Percentiles rank a stretch among this genome's conserved stretches.
Conservation (phyloP, 2,329 filamentous ascomycete species). For the Emmonsiellopsis sp. region DNA sequence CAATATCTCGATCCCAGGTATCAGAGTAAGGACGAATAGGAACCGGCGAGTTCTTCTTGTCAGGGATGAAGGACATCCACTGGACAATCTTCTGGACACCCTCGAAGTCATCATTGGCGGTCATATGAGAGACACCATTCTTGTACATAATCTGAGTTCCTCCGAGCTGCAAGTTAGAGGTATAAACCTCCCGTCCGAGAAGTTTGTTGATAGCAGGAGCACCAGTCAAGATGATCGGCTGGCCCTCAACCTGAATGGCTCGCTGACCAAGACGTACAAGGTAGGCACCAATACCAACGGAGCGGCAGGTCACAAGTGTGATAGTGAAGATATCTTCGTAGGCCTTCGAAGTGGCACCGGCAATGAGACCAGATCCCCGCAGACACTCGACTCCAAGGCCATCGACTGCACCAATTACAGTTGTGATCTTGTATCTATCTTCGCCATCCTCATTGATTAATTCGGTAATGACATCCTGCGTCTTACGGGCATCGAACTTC, state of each 20-base stretch:
- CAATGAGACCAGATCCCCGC: constrained; percentile 94
- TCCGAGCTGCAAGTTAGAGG: constrained; percentile 96
- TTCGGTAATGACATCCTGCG: constrained; percentile 77
- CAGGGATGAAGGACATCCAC: constrained; percentile 95
- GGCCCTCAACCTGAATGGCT: constrained; percentile 97
- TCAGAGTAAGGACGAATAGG: constrained; percentile 84
- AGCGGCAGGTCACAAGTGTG: constrained; percentile 93
- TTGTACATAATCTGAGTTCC: constrained; percentile 99
- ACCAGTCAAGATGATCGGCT: constrained; percentile 97
- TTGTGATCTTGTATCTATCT: constrained; percentile 86
- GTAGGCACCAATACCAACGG: constrained; percentile 98
- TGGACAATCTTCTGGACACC: constrained; percentile 96
- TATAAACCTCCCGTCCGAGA: constrained; percentile 95
- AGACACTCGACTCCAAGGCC: constrained; percentile 96
- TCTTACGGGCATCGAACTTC: constrained; percentile 70
- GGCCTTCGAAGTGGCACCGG: constrained; percentile 89
- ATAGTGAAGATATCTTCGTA: constrained; percentile 99
- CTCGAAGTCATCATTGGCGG: constrained; percentile 92
- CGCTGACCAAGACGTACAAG: constrained; percentile 95
- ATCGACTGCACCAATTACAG: constrained; percentile 86
- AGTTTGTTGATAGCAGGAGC: constrained; percentile 97
- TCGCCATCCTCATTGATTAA: constrained; percentile 78
- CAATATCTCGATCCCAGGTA: constrained; percentile 84
- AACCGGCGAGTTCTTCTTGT: constrained; percentile 85
- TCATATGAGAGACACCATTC: constrained; percentile 99